These are phyloP conservation scores for Musa beccarii DNA, from an alignment of 176 grass and related monocot species.

Conservation along the genomic window DNA sequence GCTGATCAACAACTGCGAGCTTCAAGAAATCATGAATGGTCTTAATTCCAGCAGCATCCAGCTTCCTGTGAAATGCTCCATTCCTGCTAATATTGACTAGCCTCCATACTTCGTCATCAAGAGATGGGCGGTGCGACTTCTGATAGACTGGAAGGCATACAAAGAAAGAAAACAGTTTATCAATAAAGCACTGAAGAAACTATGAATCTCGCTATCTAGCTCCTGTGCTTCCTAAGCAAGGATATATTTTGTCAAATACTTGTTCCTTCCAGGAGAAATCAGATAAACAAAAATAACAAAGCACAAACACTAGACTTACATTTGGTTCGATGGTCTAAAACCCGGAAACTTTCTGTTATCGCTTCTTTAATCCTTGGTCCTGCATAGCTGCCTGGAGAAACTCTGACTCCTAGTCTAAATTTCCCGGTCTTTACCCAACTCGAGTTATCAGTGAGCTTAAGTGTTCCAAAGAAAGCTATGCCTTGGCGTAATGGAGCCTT, in stretches of 20 bases:
- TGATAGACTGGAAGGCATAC: constrained; percentile 30
- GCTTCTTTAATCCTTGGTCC: constrained; percentile 39
- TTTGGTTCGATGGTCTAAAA: constrained; percentile 78
- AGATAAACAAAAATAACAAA: too few relatives aligned
- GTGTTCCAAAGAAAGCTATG: constrained; percentile 22
- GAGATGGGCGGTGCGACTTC: constrained; percentile 45
- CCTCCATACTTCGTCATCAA: constrained; percentile 51
- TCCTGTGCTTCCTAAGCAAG: not conserved
- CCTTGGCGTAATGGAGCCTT: constrained; percentile 20
- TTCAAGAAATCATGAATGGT: constrained; percentile 59
- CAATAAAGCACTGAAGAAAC: not conserved
- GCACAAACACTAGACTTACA: constrained; percentile 24
- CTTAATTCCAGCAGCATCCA: constrained; percentile 37
- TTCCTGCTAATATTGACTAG: constrained; percentile 49
- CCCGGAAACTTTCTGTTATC: constrained; percentile 43
- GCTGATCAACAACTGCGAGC: constrained; percentile 26
- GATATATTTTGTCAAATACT: not conserved
- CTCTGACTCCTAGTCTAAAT: constrained; percentile 50
- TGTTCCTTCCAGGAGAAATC: not conserved
- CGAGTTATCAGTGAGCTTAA: constrained; percentile 69
- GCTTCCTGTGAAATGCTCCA: constrained; percentile 35
- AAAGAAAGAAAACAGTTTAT: not conserved
- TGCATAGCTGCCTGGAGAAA: not conserved
- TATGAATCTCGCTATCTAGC: too few relatives aligned
- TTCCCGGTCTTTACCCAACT: constrained; percentile 53